phyloP scores from a whole-genome alignment of 179 eudicot species.

The Corrigiola litoralis region DNA sequence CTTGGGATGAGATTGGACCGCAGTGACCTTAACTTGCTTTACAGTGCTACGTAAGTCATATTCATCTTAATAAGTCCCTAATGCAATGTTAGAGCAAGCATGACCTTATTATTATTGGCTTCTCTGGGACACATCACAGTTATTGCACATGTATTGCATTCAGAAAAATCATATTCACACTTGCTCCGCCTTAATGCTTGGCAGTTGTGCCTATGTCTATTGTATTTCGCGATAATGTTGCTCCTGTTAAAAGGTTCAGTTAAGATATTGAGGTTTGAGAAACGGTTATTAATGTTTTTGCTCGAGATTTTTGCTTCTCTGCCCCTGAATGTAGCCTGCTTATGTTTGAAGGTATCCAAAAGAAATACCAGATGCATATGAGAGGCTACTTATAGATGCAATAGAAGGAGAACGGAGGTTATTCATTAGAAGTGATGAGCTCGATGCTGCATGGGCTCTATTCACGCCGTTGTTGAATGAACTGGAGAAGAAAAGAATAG shows the following conservation, averaged over 20 bases:
- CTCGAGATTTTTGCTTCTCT: neutral
- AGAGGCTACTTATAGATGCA: conserved; percentile 71
- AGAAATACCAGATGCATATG: conserved; percentile 87
- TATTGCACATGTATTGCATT: no score
- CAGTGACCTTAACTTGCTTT: conserved; percentile 77
- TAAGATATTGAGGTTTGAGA: neutral
- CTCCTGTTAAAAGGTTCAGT: neutral
- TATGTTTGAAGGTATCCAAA: conserved; percentile 45
- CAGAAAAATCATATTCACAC: no score
- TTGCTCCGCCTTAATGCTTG: neutral
- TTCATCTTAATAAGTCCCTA: neutral
- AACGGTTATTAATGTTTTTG: neutral
- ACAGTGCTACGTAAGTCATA: conserved; percentile 46
- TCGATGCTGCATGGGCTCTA: conserved; percentile 84
- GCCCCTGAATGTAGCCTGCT: neutral
- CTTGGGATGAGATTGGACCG: conserved; percentile 82
- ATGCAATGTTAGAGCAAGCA: neutral
- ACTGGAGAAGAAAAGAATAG: conserved; percentile 59
- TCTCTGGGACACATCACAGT: neutral
- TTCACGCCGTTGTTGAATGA: conserved; percentile 74
- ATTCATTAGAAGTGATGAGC: conserved; percentile 94
- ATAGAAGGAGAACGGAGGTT: conserved; percentile 79
- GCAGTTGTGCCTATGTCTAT: neutral
- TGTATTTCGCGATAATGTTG: neutral
- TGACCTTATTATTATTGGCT: neutral